Conservation (phyloP, 176 grass and related monocot species). For the Eleusine indica region DNA sequence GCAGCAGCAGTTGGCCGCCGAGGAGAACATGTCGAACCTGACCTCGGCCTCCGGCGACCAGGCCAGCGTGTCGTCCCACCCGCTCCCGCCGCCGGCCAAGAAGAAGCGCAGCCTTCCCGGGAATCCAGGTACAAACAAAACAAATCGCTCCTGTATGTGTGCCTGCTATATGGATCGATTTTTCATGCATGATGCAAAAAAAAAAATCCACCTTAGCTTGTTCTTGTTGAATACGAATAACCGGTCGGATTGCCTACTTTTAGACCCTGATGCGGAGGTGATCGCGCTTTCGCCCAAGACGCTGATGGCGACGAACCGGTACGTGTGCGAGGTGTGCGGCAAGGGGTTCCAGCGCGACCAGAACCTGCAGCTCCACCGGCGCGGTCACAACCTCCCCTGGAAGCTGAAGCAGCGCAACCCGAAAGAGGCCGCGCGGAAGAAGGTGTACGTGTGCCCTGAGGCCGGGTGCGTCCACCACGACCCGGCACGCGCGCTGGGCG, state of each 20-base stretch:
- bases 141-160: no score
- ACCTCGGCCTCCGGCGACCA: conserved; percentile 93
- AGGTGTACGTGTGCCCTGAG: conserved; percentile 98
- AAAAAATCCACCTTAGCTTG: no score
- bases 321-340: conserved; percentile 90
- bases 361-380: conserved; percentile 96
- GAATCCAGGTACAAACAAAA: conserved; percentile 66
- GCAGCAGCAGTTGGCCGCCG: conserved; percentile 52
- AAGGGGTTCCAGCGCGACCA: conserved; percentile 99
- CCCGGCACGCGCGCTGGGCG: conserved; percentile 73
- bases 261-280: conserved; percentile 96
- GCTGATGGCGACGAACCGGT: conserved; percentile 98
- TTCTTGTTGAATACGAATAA: no score
- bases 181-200: no score
- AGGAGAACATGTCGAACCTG: conserved; percentile 97
- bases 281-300: conserved; percentile 78
- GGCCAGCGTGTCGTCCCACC: conserved; percentile 72
- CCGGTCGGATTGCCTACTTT: no score
- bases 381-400: conserved; percentile 97
- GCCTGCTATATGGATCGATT: no score
- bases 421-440: conserved; percentile 80
- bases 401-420: conserved; percentile 96
- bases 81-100: conserved; percentile 60
- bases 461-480: conserved; percentile 82
- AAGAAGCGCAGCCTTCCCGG: conserved; percentile 95